Evolutionary conservation across 805 yeast genomes (phyloP), one percentile per base, ranked within the genome.

Genomic region (Pichia cephalocereana): DNA sequence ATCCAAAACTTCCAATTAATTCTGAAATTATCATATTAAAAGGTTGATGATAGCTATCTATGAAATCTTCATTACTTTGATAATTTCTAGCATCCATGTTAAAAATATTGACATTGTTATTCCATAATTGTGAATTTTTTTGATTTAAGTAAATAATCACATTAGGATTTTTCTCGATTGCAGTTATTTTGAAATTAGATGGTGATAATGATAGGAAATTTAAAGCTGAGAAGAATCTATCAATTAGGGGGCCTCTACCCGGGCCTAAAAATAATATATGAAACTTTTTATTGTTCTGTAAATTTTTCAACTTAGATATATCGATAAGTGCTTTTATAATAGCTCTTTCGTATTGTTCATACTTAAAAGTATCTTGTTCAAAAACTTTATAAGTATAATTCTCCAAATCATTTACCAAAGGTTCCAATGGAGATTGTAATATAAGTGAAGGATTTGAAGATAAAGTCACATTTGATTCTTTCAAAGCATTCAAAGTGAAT

Each of bases 1-100:
- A 91, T 5, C 96, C 97, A 67, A 91, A 85, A 15, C 96, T 86
- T 7, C 97, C 97, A 28, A 90, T 64, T 8, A 91, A 67, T 62
- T 90, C 97, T 41, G 95, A 83, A 1, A 91, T 72, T 9, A 89
- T 74, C 40, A 90, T 57, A 27, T 41, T 36, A 14, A 48, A 23
- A 10, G 23, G 23, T 9, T n/a, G n/a, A 34, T 34, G 37, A 34
- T 34, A 34, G 12, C 6, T 4, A 34, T 34, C 15, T 14, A 34
- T 9, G 1, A 37, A 9, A 18, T 18, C 23, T 2, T 2, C 15
- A 9, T 37, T 3, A 37, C 18, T 59, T 9, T 57, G 46, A 80
- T 82, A 77, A 3, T 57, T 51, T 17, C 93, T 66, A 63, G 81
- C 76, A 63, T 90, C 96, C 4, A 67, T 69, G 40, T 71, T 64